Evolutionary conservation across 2,329 filamentous ascomycete species (phyloP), one percentile per base, ranked within the genome.

Genomic region (Sphaerulina musiva): DNA sequence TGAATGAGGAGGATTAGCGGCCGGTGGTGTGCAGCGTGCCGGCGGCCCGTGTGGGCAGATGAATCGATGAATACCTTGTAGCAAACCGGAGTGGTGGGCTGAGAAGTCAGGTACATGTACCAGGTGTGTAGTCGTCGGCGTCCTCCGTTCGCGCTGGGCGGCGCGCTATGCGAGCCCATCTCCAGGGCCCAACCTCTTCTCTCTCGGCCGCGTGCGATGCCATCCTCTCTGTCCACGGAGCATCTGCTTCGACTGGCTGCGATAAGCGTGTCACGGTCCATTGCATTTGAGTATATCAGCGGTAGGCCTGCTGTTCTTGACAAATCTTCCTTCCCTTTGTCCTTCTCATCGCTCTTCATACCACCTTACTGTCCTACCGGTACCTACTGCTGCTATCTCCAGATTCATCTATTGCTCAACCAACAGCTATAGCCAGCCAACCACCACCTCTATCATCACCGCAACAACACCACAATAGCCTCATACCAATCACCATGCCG

Each of bases 401-500:
- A 26, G 26, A 26, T 26, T 26, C 26, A 26, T 6, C 26, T 6
- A 26, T 26, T 4, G 12, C 17, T 26, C 44, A 39, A 36, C 14
- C 32, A 14, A 36, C 26, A 42, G 20, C 26, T 26, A 17, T 17
- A 17, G 20, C 20, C 20, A 20, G 20, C 20, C 20, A 12, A 38
- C 10, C 34, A 11, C 7, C 12, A 38, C 4, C 12, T 8, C 48
- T 17, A 6, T 23, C 29, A 48, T 12, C 31, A 44, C 26, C n/a
- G 6, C 32, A 4, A 23, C 48, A 23, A 32, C 31, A 14, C 34
- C 34, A 6, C 31, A 38, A 14, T 23, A 26, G 29, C 20, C 29
- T 11, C 12, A 42, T 6, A 17, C 6, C 40, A 7, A 12, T 42
- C 63, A 68, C 56, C 55, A 77, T 77, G 74, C 69, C 75, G 62